Evolutionary conservation across 768 basidiomycete species (phyloP), one percentile per base, ranked within the genome.

Genomic region (Podaxis mareebaensis): DNA sequence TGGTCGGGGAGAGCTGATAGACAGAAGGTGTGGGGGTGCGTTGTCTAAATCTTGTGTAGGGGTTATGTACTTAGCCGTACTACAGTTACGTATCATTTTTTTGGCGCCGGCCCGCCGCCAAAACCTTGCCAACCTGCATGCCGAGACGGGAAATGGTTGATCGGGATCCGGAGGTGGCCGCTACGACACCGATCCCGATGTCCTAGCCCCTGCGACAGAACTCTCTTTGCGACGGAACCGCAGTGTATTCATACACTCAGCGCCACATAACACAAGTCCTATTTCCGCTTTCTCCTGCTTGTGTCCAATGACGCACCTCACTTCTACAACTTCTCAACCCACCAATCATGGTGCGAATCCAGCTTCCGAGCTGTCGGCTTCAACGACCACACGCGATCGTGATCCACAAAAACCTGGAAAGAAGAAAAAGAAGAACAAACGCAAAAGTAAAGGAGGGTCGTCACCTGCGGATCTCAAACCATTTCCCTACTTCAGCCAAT

Each of bases 401-500:
- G 4, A 46, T 5, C 26, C 26, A 28, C 22, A 24, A 26, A 57
- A 15, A 24, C 49, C 26, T 8, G 24, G 39, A 24, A 49, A 38
- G 59, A 60, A 52, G 36, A 60, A 53, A 52, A 39, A 59, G 44
- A 59, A 59, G 17, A 59, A 33, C 26, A 59, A 59, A 24, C 46
- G 59, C 49, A 51, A 60, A 24, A 52, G 20, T 38, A 52, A 52
- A n/a, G 10, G 17, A 20, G 40, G 2, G 20, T 13, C 26, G 10
- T 10, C 24, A 3, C n/a, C 40, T 38, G 26, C 15, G n/a, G 13
- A 22, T n/a, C 5, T 38, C 0, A 12, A 33, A 8, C 22, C 59
- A 24, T 60, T 60, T 24, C 22, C 33, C 2, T 49, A 52, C 10
- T 60, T 60, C 33, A 28, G 20, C 20, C 20, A 39, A 10, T 24